Evolutionary conservation across 2,329 filamentous ascomycete species (phyloP).

Genomic region (Penicillium sp.): DNA sequence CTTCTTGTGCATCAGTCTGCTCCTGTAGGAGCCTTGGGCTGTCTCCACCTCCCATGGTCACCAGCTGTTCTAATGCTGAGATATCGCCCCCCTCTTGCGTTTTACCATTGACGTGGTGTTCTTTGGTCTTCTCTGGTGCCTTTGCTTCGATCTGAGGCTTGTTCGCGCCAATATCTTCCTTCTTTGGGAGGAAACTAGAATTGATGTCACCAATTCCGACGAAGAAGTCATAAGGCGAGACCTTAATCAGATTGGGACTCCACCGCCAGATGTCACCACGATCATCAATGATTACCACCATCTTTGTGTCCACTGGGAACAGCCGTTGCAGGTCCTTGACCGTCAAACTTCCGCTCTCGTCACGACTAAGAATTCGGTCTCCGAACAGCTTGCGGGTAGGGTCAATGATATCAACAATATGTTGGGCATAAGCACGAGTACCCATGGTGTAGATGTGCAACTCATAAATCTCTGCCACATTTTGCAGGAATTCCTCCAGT

Average conservation of each 20-base stretch:
- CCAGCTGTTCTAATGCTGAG: conserved; percentile 68
- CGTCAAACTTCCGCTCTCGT: conserved; percentile 91
- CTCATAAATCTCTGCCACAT: conserved; percentile 79
- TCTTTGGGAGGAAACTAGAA: conserved; percentile 90
- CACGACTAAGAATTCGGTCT: conserved; percentile 90
- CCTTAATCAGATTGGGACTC: conserved; percentile 88
- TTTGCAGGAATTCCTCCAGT: conserved; percentile 73
- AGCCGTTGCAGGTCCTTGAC: conserved; percentile 86
- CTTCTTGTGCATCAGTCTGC: conserved; percentile 82
- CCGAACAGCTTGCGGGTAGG: conserved; percentile 86
- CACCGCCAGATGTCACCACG: conserved; percentile 95
- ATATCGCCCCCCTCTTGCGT: conserved; percentile 34
- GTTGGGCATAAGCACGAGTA: conserved; percentile 89
- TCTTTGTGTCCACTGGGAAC: conserved; percentile 95
- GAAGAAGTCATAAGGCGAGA: conserved; percentile 95
- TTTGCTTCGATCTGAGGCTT: conserved; percentile 34
- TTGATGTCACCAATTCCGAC: conserved; percentile 98
- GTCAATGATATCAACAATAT: conserved; percentile 90
- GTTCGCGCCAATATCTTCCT: conserved; percentile 51
- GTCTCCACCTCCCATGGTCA: conserved; percentile 71
- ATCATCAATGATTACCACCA: conserved; percentile 99
- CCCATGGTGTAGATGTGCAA: conserved; percentile 99
- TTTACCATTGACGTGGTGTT: conserved; percentile 34
- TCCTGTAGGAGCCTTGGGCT: conserved; percentile 66
- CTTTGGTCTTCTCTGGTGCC: conserved; percentile 20